phyloP scores from a whole-genome alignment of 1,284 basidiomycete genomes.

The Apiotrichum laibachii region DNA sequence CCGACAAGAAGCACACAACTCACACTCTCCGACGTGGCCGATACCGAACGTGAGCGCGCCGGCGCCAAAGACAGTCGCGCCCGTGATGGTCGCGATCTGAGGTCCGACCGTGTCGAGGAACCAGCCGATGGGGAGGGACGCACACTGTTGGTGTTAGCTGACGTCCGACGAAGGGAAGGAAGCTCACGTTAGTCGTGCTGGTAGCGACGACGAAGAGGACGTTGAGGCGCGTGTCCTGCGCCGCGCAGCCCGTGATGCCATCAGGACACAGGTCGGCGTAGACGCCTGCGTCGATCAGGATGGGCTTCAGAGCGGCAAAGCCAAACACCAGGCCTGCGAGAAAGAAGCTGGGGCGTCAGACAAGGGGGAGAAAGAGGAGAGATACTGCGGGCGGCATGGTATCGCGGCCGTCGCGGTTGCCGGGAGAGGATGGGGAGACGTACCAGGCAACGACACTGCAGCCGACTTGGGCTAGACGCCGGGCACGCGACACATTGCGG shows the following conservation, averaged over 20 bases:
- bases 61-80: conserved; percentile 37
- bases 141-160: conserved; percentile 22
- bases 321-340: conserved; percentile 37
- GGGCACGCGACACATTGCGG: conserved; percentile 8
- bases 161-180: background rate
- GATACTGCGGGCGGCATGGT: background rate
- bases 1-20: conserved; percentile 8
- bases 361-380: too few species aligned
- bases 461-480: conserved; percentile 23
- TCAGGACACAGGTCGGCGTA: conserved; percentile 28
- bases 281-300: conserved; percentile 30
- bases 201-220: conserved; percentile 47
- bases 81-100: conserved; percentile 36
- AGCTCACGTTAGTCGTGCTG: conserved; percentile 44
- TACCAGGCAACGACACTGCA: conserved; percentile 33
- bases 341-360: conserved; percentile 22
- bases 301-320: conserved; percentile 37
- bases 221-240: conserved; percentile 40
- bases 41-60: conserved; percentile 42
- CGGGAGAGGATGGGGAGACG: background rate
- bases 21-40: conserved; percentile 27
- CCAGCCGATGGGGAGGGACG: conserved; percentile 44
- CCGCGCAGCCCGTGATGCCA: conserved; percentile 22
- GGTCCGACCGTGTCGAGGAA: conserved; percentile 47
- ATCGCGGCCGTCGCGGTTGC: too few species aligned